These are phyloP conservation scores for Ophiostoma populinum DNA, from an alignment of 2,329 filamentous ascomycete species.

Conservation along the genomic window DNA sequence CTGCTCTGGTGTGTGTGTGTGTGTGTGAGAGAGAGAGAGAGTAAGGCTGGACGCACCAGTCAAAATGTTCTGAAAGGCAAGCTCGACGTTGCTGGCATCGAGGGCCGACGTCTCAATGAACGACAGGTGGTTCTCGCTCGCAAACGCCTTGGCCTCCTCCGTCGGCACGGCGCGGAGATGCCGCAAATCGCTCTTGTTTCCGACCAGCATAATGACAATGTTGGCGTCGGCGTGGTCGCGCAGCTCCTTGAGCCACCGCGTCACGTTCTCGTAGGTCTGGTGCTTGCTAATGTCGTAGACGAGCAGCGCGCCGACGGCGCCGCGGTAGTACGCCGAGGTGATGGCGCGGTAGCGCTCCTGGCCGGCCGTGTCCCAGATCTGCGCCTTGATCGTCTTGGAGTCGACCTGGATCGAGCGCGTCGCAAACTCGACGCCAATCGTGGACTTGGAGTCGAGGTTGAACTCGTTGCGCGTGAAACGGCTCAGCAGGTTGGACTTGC, in stretches of 20 bases:
- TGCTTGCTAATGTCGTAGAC: constrained; percentile 99
- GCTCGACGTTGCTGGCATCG: constrained; percentile 96
- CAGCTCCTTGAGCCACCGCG: constrained; percentile 96
- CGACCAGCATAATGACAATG: constrained; percentile 98
- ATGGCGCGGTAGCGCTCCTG: constrained; percentile 99
- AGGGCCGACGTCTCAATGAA: constrained; percentile 99
- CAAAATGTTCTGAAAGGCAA: constrained; percentile 98
- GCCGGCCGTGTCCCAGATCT: constrained; percentile 99
- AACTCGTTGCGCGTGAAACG: constrained; percentile 99
- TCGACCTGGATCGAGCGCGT: constrained; percentile 98
- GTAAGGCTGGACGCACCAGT: constrained; percentile 62
- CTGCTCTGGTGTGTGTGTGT: background rate
- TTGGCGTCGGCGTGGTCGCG: constrained; percentile 96
- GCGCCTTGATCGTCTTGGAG: constrained; percentile 98
- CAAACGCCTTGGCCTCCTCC: constrained; percentile 95
- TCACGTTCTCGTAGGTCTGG: constrained; percentile 98
- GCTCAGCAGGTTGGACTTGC: constrained; percentile 98
- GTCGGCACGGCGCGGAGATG: constrained; percentile 93
- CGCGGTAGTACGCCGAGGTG: constrained; percentile 96
- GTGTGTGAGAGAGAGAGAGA: too few relatives aligned
- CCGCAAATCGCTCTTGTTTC: constrained; percentile 99
- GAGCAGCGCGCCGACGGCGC: constrained; percentile 88
- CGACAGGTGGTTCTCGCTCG: constrained; percentile 93
- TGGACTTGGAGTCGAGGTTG: constrained; percentile 99
- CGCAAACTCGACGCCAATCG: constrained; percentile 97